Evolutionary conservation across 495 filamentous ascomycete genomes (phyloP), one percentile per base, ranked within the genome.

Genomic region (Chaetomium cochliodes): DNA sequence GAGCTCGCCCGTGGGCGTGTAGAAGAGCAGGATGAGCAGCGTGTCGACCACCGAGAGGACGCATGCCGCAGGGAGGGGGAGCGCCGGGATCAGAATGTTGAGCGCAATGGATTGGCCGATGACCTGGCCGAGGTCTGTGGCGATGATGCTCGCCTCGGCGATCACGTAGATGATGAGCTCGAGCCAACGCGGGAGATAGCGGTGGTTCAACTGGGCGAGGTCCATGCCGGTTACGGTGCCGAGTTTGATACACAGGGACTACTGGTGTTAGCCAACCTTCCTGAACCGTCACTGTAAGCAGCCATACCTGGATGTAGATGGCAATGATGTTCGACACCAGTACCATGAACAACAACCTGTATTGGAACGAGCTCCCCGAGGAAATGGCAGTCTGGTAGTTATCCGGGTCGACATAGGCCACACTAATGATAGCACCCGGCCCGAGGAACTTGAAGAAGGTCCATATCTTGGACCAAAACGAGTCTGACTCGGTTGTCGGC

Each of bases 71-170:
- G 94, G 88, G 3, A 97, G 79, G 1, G 92, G 92, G 8, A 97
- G 82, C 26, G 91, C 82, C 15, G 82, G 82, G 11, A 92, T 77
- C 4, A 97, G 83, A 15, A 97, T 76, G 70, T 96, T 94, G 62
- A 96, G 80, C n/a, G 90, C 90, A 70, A 97, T 96, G 3, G 92
- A 92, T 2, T 90, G 93, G 46, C 92, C 92, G 66, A 96, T 91
- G 42, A 97, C 91, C 89, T 91, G 63, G 51, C 92, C 92, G 73
- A 97, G 93, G 39, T 76, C 73, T 0, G 73, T 76, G 11, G 72
- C 72, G 22, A 76, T 71, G 39, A 76, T 74, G 20, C 62, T 63
- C 0, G 63, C 55, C 46, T 76, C 73, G 30, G 73, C 73, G 39
- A 76, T 57, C 3, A 46, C 70, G 18, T 76, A 76, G 26, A 76